phyloP scores from a whole-genome alignment of 768 basidiomycete genomes.

The Tylopilus cervinicoccineus region DNA sequence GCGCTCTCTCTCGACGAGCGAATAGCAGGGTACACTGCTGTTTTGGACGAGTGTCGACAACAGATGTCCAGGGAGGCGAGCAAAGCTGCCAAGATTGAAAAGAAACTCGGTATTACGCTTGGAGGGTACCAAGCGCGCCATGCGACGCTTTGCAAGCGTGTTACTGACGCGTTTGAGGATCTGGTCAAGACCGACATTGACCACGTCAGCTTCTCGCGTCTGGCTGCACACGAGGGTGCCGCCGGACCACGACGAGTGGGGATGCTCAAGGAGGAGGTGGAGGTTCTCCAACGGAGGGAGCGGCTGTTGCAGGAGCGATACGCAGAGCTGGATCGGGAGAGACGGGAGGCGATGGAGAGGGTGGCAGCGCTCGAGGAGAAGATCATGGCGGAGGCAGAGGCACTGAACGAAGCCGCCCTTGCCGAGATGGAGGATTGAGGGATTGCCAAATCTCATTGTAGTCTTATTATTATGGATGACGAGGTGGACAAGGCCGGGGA shows the following conservation, averaged over 20 bases:
- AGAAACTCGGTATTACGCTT: constrained; percentile 80
- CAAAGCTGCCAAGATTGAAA: constrained; percentile 82
- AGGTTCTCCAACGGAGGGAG: constrained; percentile 73
- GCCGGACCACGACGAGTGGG: constrained; percentile 76
- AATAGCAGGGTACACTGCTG: constrained; percentile 55
- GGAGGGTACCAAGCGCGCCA: constrained; percentile 90
- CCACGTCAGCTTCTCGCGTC: constrained; percentile 71
- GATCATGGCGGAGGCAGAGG: constrained; percentile 82
- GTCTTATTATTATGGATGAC: background rate
- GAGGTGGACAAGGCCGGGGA: too few species aligned
- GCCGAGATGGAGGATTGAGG: constrained; percentile 51
- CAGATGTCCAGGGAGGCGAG: constrained; percentile 76
- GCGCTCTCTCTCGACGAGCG: constrained; percentile 56
- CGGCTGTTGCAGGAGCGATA: constrained; percentile 75
- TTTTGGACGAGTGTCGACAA: constrained; percentile 62
- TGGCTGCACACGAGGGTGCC: constrained; percentile 68
- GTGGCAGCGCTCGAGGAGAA: constrained; percentile 74
- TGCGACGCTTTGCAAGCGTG: constrained; percentile 56
- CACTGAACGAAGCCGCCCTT: constrained; percentile 71
- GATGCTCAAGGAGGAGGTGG: constrained; percentile 84
- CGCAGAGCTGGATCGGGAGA: constrained; percentile 74
- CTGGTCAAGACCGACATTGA: constrained; percentile 66
- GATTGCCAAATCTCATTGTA: background rate
- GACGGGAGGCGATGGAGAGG: constrained; percentile 53
- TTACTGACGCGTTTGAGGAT: constrained; percentile 66